Base-by-base conservation (phyloP, 768 basidiomycete species). In the Leccinellum rugosiceps region DNA sequence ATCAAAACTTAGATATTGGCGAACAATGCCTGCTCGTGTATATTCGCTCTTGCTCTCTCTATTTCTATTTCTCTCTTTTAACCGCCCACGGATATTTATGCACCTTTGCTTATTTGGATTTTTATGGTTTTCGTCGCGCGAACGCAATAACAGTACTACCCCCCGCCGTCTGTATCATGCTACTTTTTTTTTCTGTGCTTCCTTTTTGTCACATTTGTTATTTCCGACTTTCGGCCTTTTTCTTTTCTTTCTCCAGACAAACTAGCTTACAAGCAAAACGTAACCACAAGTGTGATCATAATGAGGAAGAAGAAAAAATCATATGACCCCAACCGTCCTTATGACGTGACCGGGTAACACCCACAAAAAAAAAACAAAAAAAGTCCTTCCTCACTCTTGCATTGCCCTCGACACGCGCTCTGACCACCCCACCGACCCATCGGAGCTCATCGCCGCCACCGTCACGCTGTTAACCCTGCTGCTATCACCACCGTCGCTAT, bases 261-360 rank as follows among this genome's bases (percentile, higher is more conserved):
- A 65, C 63, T 65, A 72, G 51, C 53, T 66, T 71, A 71, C 68
- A 70, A 60, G 53, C n/a, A 58, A 28, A 59, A 53, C 69, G 68
- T 71, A 71, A 56, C 30, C 53, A 65, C 71, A 69, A 69, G 63
- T 56, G 35, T 49, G 44, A 44, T 26, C 14, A 46, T 23, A 46
- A 46, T 23, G 25, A 11, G 23, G 23, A 41, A 44, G 21, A 21
- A 17, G 31, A 15, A 44, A 23, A 19, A 17, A 35, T 2, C 17
- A 5, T 6, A 30, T 3, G 13, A 41, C 19, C 41, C 41, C 15
- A 25, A 26, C 15, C 8, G 25, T 8, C 45, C 25, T 46, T 23
- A 46, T 23, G n/a, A 46, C 25, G 14, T 15, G n/a, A 46, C 25
- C 38, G 5, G 19, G 28, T 23, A 25, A 17, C 14, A 35, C 15